Evolutionary conservation across 495 filamentous ascomycete species (phyloP).

Genomic region (Annulohypoxylon moriforme): DNA sequence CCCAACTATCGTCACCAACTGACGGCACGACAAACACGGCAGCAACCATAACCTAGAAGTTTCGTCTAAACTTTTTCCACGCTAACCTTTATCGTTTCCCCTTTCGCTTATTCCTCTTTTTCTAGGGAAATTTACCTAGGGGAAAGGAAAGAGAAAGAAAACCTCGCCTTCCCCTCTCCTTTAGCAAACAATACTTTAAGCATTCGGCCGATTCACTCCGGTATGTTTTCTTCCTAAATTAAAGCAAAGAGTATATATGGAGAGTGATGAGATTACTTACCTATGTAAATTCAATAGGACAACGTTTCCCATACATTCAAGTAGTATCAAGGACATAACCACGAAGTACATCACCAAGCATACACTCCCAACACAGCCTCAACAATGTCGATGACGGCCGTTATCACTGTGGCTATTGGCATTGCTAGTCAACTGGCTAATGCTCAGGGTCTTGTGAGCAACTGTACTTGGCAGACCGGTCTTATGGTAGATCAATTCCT

Average conservation of each 20-base stretch:
- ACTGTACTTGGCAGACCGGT: conserved; percentile 48
- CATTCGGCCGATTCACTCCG: not conserved
- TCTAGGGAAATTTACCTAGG: too few species aligned
- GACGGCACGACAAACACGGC: too few species aligned
- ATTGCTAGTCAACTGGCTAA: conserved; percentile 8
- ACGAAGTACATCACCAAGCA: not conserved
- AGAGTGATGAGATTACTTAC: too few species aligned
- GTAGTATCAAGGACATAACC: not conserved
- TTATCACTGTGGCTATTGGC: conserved; percentile 17
- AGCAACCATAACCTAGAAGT: too few species aligned
- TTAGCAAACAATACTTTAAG: not conserved
- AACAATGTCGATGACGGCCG: conserved; percentile 3
- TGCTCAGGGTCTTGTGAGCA: conserved; percentile 41
- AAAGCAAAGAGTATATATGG: not conserved
- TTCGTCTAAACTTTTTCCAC: too few species aligned
- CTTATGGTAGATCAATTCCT: conserved; percentile 41
- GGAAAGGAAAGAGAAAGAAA: not conserved
- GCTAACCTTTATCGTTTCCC: not conserved
- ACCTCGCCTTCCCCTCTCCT: not conserved
- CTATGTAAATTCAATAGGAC: too few species aligned
- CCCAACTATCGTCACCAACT: too few species aligned
- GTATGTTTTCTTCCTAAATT: conserved; percentile 3
- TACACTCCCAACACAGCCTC: not conserved
- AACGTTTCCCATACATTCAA: too few species aligned
- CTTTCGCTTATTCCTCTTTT: not conserved